Evolutionary conservation across 2,329 filamentous ascomycete species (phyloP), one percentile per base, ranked within the genome.

Genomic region (Xylaria sp.): DNA sequence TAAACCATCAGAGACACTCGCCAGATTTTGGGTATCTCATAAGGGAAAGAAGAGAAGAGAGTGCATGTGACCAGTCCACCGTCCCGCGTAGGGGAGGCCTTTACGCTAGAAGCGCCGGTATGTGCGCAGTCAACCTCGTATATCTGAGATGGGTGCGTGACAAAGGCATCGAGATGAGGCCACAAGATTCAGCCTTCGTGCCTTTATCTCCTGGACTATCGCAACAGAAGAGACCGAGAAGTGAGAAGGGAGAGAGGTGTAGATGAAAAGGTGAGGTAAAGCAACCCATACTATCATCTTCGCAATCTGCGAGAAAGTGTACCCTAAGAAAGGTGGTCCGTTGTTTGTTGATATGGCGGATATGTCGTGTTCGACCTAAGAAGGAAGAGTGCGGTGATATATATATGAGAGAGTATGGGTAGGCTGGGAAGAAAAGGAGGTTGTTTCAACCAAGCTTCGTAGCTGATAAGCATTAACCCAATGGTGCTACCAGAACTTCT

Each of bases 401-500:
- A 28, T 28, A 28, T 28, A 28, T 28, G 2, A 28, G 28, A 28
- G 28, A 25, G 23, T 25, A 25, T 25, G 23, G 23, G 23, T 25
- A 25, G 23, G 23, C 23, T 25, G 23, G 23, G 23, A 50, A 12
- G 44, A n/a, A 48, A 48, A 9, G 6, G 15, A 51, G 12, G 3
- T 1, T 25, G 1, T 1, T 37, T 10, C 34, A 37, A 37, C 34
- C 34, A 10, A 20, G 7, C 8, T n/a, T 7, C 8, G 20, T 37
- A 37, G 2, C 15, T 37, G 52, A 20, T 18, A 4, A 12, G 28
- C 10, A 41, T 34, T 39, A 10, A 44, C 18, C 6, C 1, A 8
- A 56, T 18, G 15, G 23, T 39, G 18, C 59, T 63, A 72, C 71
- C 69, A 73, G 39, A 65, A 70, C 28, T 48, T 64, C 1, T 46